Percentiles rank a stretch among this genome's conserved stretches.
phyloP scores from a whole-genome alignment of 805 yeast genomes.

The Komagataella pastoris region DNA sequence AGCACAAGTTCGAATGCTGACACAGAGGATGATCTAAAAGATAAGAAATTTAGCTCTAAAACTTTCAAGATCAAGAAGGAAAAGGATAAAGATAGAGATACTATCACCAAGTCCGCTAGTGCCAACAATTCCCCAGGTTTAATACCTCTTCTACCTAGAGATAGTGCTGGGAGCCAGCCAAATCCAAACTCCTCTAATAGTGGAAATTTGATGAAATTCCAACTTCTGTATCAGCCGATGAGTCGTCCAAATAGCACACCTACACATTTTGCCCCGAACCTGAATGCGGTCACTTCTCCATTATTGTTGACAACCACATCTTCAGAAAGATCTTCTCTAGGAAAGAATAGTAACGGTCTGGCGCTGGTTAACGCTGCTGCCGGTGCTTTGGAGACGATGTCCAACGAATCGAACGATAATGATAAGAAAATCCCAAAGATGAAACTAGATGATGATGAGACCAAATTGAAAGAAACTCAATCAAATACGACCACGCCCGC shows the following conservation, averaged over 20 bases:
- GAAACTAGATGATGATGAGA: slow-evolving; percentile 13
- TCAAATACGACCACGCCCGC: slow-evolving; percentile 6
- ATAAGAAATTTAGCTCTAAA: slow-evolving; percentile 3
- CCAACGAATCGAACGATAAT: slow-evolving; percentile 14
- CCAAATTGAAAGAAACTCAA: slow-evolving; percentile 3
- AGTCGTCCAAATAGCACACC: slow-evolving; percentile 62
- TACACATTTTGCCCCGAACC: slow-evolving; percentile 54
- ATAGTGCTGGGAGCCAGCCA: slow-evolving; percentile 8
- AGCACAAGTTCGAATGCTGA: slow-evolving; percentile 3
- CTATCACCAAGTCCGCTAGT: slow-evolving; percentile 3
- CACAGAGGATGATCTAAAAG: slow-evolving; percentile 4
- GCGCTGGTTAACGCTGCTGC: slow-evolving; percentile 18
- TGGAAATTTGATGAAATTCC: slow-evolving; percentile 3
- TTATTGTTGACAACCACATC: slow-evolving; percentile 34
- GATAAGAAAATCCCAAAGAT: slow-evolving; percentile 17
- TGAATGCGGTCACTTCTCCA: slow-evolving; percentile 53
- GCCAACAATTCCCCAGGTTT: slow-evolving; percentile 16
- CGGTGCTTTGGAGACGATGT: slow-evolving; percentile 25
- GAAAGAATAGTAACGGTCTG: background rate
- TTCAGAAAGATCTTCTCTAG: background rate
- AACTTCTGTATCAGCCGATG: slow-evolving; percentile 32
- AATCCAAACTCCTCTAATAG: background rate
- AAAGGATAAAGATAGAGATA: slow-evolving; percentile 4
- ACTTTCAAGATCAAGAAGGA: slow-evolving; percentile 6
- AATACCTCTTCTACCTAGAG: slow-evolving; percentile 26